Conservation (phyloP, 257 asterid species). For the Apocynum venetum region DNA sequence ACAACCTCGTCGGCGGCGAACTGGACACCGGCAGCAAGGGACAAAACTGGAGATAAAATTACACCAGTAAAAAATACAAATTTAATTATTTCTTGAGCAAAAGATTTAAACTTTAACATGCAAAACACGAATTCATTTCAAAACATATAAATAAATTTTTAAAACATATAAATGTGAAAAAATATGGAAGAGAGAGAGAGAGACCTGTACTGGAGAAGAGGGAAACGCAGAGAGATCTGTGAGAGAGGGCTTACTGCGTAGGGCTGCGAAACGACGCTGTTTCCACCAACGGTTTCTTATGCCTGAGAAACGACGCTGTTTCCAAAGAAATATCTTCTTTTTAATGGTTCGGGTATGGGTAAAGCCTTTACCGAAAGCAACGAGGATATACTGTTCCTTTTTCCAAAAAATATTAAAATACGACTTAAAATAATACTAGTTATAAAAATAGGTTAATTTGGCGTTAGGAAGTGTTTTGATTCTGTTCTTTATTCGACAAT, state of each 20-base stretch:
- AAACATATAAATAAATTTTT: background rate
- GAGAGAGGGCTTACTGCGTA: background rate
- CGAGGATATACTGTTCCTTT: too few species aligned
- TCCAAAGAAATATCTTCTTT: background rate
- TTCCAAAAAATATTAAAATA: too few species aligned
- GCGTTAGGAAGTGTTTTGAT: too few species aligned
- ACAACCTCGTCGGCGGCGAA: conserved; percentile 2
- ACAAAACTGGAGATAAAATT: background rate
- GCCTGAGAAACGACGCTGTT: conserved; percentile 16
- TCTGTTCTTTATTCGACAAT: too few species aligned
- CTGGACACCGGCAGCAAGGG: background rate
- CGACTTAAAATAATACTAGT: too few species aligned
- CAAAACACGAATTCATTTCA: background rate
- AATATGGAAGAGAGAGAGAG: background rate
- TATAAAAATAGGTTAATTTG: too few species aligned
- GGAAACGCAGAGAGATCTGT: background rate
- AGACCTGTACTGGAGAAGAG: conserved; percentile 1
- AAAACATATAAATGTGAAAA: background rate
- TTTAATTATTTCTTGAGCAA: background rate
- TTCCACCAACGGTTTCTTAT: background rate
- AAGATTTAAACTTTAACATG: background rate
- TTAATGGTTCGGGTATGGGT: background rate
- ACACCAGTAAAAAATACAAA: background rate
- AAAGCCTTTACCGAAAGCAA: too few species aligned
- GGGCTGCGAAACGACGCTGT: conserved; percentile 15